Evolutionary conservation across 306 rosid genomes (phyloP).

Genomic region (Vigna angularis): DNA sequence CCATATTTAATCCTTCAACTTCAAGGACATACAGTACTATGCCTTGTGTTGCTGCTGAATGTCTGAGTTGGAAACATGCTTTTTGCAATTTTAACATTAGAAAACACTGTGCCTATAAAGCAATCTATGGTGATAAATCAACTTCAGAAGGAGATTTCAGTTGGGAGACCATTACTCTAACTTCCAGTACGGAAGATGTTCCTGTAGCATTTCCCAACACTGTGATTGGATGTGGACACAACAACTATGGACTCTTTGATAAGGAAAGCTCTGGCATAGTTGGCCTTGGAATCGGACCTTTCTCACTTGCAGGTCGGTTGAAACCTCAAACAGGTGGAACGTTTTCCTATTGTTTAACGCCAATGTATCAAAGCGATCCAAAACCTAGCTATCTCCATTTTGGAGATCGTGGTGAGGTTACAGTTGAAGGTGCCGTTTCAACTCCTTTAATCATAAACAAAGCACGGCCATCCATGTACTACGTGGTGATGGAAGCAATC

Average conservation of each 20-base stretch:
- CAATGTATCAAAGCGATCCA: not conserved
- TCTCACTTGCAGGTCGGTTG: too few relatives aligned
- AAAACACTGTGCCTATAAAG: constrained; percentile 25
- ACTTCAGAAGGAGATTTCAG: not conserved
- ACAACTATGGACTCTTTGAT: too few relatives aligned
- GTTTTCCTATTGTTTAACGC: not conserved
- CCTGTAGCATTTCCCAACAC: too few relatives aligned
- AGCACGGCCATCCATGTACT: not conserved
- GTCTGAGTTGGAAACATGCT: fast-evolving
- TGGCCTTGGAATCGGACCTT: too few relatives aligned
- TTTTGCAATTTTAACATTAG: not conserved
- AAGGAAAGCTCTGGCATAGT: too few relatives aligned
- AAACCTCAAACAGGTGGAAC: not conserved
- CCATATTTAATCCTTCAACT: constrained; percentile 51
- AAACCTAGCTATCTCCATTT: not conserved
- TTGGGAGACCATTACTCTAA: not conserved
- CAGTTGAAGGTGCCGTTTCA: not conserved
- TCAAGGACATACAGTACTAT: constrained; percentile 44
- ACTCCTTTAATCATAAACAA: not conserved
- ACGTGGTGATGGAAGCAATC: not conserved
- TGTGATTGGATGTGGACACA: too few relatives aligned
- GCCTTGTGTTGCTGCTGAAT: not conserved
- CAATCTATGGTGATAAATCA: constrained; percentile 40
- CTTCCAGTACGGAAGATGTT: too few relatives aligned
- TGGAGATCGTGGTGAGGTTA: not conserved